Base-by-base conservation (phyloP, 1,139 yeast species). In the Protomyces gravidus region DNA sequence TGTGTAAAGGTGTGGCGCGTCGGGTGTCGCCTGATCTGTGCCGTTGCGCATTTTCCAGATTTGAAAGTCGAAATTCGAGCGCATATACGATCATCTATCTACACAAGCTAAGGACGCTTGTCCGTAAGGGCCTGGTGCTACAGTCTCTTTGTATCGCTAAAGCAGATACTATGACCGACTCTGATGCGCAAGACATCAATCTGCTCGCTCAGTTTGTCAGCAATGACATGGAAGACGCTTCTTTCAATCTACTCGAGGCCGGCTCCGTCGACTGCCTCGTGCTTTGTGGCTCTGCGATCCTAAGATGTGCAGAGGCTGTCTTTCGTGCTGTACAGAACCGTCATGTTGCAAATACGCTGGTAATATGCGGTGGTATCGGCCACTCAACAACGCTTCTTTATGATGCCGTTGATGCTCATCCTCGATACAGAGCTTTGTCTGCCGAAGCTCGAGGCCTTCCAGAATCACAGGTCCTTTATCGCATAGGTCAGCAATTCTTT, bases 341-440 rank as follows among this genome's bases (percentile, higher is more conserved):
- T 2, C 51, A 45, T 13, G 26, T 53, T 9, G 58, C 51, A n/a
- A 26, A 53, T 36, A 53, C 51, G 1, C 39, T 53, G 7, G 58
- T 53, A 36, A 53, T 53, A 3, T 46, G 50, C 11, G 58, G 58
- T 19, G 58, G 58, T 19, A 33, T 53, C 17, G 58, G 58, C 2
- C 58, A 53, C 25, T 53, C 58, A 19, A 53, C 58, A 3, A 36
- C 17, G 11, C 33, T 26, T 9, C 51, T 53, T 7, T 53, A 53
- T 30, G 51, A 53, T 17, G 46, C 51, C 1, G 39, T 53, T 4
- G 58, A 28, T 36, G 32, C 32, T 1, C 50, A 46, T 46, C 47
- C 47, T 2, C 36, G 11, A 33, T 53, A 53, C 30, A 21, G 15
- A n/a, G 47, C 19, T 3, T 36, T 53, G 15, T n/a, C 23, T 4